Evolutionary conservation across 768 basidiomycete species (phyloP).

Genomic region (Lactarius trivialis): DNA sequence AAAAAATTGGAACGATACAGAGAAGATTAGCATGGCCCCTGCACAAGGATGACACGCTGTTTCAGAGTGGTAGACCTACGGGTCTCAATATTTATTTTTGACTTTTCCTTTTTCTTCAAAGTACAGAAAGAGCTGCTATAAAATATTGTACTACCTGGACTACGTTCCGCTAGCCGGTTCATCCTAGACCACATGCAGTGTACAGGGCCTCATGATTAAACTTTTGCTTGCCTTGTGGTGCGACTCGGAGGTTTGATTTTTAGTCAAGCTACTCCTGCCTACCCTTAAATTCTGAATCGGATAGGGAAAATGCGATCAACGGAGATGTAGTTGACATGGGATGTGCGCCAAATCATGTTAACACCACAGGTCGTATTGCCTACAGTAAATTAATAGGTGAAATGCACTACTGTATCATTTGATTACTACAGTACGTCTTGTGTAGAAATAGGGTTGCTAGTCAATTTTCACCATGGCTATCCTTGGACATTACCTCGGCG

Average conservation of each 20-base stretch:
- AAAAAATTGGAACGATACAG: conserved; percentile 99
- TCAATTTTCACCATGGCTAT: no score
- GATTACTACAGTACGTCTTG: neutral
- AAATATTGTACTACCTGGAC: no score
- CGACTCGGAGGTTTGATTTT: no score
- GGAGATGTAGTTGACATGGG: neutral
- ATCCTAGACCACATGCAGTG: no score
- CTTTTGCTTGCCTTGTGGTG: no score
- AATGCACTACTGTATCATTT: neutral
- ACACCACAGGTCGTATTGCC: neutral
- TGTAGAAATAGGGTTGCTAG: neutral
- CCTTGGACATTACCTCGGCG: no score
- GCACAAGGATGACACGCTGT: conserved; percentile 99
- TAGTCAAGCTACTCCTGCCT: neutral
- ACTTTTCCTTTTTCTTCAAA: neutral
- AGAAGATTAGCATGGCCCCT: conserved; percentile 99
- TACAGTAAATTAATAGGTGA: neutral
- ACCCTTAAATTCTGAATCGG: neutral
- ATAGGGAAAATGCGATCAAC: neutral
- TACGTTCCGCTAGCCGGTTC: no score
- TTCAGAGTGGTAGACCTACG: conserved; percentile 76
- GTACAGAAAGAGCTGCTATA: no score
- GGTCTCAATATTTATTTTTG: conserved; percentile 38
- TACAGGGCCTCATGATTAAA: no score
- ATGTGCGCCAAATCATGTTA: neutral